Evolutionary conservation across 192 early-diverging fungal species (phyloP).

Genomic region (Backusella macrospora): DNA sequence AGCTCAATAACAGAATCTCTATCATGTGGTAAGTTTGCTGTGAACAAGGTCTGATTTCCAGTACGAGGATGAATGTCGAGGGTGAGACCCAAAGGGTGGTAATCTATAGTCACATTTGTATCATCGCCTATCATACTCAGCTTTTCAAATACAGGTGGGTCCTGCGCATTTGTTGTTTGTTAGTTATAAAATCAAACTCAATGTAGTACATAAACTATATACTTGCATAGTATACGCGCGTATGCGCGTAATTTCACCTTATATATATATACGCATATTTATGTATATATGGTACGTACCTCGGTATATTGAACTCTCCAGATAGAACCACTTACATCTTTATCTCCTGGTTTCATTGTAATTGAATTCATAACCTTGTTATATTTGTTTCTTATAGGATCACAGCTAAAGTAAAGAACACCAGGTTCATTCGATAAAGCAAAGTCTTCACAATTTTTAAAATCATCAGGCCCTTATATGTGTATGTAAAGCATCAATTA

Average conservation of each 20-base stretch:
- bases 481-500: neutral
- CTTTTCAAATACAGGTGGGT: conserved; percentile 10
- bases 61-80: conserved; percentile 17
- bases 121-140: neutral
- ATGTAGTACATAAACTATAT: neutral
- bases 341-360: neutral
- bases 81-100: conserved; percentile 37
- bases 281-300: conserved; percentile 9
- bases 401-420: conserved; percentile 22
- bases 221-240: neutral
- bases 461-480: conserved; percentile 11
- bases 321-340: conserved; percentile 4
- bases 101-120: neutral
- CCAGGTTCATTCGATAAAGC: neutral
- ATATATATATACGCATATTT: no score
- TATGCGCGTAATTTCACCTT: neutral
- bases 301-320: conserved; percentile 26
- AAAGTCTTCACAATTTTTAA: conserved; percentile 26
- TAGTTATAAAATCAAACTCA: neutral
- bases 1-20: conserved; percentile 21
- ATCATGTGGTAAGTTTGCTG: conserved; percentile 23
- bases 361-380: conserved; percentile 24
- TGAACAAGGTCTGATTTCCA: neutral
- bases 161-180: neutral
- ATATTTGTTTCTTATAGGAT: conserved; percentile 24